Evolutionary conservation across 192 early-diverging fungal genomes (phyloP).

Genomic region (Backusella tarrabulga): DNA sequence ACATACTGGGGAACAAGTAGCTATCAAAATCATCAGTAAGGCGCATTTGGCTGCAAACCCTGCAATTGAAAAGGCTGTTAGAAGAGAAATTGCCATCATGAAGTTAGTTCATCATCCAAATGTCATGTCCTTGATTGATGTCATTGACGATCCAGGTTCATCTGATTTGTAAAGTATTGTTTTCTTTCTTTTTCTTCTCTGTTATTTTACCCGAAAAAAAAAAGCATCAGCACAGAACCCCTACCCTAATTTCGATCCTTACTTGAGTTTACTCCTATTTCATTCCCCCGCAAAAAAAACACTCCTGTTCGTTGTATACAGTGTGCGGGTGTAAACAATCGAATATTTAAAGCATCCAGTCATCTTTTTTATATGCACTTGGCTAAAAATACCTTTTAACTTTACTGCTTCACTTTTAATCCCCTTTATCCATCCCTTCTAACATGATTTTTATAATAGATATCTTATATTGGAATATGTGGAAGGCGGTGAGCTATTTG

Average conservation of each 20-base stretch:
- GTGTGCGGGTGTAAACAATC: not conserved
- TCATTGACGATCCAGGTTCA: slow-evolving; percentile 35
- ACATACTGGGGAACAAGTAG: slow-evolving; percentile 49
- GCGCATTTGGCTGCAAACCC: slow-evolving; percentile 47
- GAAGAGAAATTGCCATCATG: slow-evolving; percentile 56
- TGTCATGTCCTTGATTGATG: slow-evolving; percentile 50
- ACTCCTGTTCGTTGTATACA: not conserved
- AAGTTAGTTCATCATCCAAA: slow-evolving; percentile 51
- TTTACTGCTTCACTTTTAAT: not conserved
- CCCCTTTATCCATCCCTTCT: not conserved
- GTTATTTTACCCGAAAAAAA: not conserved
- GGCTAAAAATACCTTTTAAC: not conserved
- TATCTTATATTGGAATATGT: slow-evolving; percentile 68
- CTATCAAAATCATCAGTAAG: slow-evolving; percentile 53
- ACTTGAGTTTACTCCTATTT: not conserved
- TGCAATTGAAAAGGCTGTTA: slow-evolving; percentile 47
- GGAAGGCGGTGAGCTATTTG: slow-evolving; percentile 73
- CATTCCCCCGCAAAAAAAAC: not conserved
- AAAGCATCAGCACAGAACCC: not conserved
- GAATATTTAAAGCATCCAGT: slow-evolving; percentile 7
- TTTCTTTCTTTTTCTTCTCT: not conserved
- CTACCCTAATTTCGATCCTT: slow-evolving; percentile 2
- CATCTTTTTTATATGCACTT: slow-evolving; percentile 3
- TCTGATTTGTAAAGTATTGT: slow-evolving; percentile 32
- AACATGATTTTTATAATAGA: slow-evolving; percentile 28